Conservation (phyloP, 495 filamentous ascomycete genomes). For the Penicillium tannophilum region DNA sequence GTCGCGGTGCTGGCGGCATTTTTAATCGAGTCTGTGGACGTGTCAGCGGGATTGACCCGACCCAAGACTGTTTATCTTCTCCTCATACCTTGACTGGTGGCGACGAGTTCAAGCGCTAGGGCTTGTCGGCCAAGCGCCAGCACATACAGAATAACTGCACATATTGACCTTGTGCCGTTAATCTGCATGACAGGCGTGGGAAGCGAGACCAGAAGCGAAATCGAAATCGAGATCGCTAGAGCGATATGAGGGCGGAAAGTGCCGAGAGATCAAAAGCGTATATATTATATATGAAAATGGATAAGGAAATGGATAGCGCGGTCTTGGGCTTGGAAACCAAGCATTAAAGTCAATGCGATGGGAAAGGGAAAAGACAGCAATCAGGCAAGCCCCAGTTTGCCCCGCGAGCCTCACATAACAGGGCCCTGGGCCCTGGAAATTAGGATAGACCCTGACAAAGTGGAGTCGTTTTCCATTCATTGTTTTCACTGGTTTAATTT, state of each 20-base stretch:
- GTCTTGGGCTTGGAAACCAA: background rate
- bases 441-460: conserved; percentile 7
- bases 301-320: background rate
- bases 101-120: conserved; percentile 12
- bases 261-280: background rate
- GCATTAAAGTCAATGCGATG: background rate
- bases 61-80: background rate
- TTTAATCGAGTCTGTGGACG: conserved; percentile 20
- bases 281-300: too few species aligned
- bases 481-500: background rate
- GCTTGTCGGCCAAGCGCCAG: conserved; percentile 2
- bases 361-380: background rate
- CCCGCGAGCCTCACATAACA: background rate
- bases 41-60: background rate
- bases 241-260: background rate
- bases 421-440: conserved; percentile 5
- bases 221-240: background rate
- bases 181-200: conserved; percentile 9
- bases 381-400: background rate
- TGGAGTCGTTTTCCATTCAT: background rate
- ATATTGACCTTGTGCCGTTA: conserved; percentile 14
- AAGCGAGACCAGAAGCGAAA: background rate
- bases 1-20: conserved; percentile 18
- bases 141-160: conserved; percentile 13
- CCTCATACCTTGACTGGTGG: conserved; percentile 14